Base-by-base conservation (phyloP, 1,139 yeast species). In the Saccharomycopsis phalli region DNA sequence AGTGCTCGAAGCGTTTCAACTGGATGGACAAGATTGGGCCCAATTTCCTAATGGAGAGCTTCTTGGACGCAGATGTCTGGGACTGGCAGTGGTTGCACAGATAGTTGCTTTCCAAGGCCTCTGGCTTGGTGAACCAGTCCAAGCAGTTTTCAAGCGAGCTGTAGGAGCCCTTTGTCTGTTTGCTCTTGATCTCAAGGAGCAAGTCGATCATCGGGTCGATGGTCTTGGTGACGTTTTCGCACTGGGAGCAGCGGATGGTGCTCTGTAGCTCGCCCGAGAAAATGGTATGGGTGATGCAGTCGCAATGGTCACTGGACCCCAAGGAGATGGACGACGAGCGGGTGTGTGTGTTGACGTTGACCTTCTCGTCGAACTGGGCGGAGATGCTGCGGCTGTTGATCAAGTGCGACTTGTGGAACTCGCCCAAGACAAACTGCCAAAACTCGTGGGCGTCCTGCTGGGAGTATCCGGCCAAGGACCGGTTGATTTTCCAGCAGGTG, bases 371-470 rank as follows among this genome's bases (percentile, higher is more conserved):
- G 5, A 39, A 45, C 31, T n/a, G 22, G 14, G 14, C 34, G n/a
- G 14, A 26, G 19, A 42, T n/a, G 35, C 34, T 10, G 37, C 28
- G 11, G 13, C 21, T 11, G 33, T 41, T 45, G 3, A 38, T 21
- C 13, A 44, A 36, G 30, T 44, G 45, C 4, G 38, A 22, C 19
- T 64, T 66, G 59, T 91, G 98, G 42, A 91, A 62, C 58, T 86
- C 94, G 57, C 88, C 83, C 35, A 88, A 66, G 23, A 88, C 56
- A 57, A 88, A 87, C 56, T 91, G 96, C 80, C 94, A 79, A 59
- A 88, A 91, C 58, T 91, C 98, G 60, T 91, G 98, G 0, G 98
- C 97, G 58, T 91, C 98, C 60, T 91, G 98, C 60, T 91, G 96
- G 37, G 91, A 82, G 50, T 87, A 87, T 1, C 98, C 98, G 0